phyloP scores from a whole-genome alignment of 2,329 filamentous ascomycete species.

The Meredithiella fracta region DNA sequence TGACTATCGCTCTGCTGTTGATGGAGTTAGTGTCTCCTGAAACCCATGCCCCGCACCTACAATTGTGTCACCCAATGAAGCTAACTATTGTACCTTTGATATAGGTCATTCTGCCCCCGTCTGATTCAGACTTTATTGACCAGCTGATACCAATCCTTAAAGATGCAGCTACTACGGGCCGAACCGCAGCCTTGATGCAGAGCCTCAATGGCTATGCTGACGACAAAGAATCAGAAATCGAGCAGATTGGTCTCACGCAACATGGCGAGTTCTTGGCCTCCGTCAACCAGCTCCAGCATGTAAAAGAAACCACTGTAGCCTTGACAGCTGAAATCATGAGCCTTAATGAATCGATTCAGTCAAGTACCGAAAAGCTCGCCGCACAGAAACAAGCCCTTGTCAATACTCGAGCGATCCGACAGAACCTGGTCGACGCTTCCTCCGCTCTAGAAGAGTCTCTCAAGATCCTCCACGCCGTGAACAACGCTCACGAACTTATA shows the following conservation, averaged over 20 bases:
- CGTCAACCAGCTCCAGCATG: constrained; percentile 81
- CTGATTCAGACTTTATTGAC: constrained; percentile 86
- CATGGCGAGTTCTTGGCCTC: constrained; percentile 93
- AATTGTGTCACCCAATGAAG: background rate
- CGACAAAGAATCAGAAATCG: constrained; percentile 79
- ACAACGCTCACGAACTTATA: constrained; percentile 83
- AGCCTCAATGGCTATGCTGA: constrained; percentile 50
- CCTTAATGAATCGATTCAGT: constrained; percentile 86
- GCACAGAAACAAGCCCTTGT: constrained; percentile 90
- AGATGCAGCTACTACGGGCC: constrained; percentile 57
- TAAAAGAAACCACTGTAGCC: constrained; percentile 76
- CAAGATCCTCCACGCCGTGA: constrained; percentile 80
- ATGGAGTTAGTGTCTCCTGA: constrained; percentile 23
- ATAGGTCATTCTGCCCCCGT: constrained; percentile 82
- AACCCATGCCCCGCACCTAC: constrained; percentile 15
- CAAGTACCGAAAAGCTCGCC: constrained; percentile 83
- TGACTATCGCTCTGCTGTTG: constrained; percentile 31
- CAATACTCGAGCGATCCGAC: constrained; percentile 76
- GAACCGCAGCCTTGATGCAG: constrained; percentile 11
- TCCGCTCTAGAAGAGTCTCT: constrained; percentile 80
- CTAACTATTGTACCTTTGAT: background rate
- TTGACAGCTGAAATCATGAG: constrained; percentile 82
- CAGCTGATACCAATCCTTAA: constrained; percentile 88
- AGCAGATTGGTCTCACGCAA: constrained; percentile 84
- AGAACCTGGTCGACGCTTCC: constrained; percentile 89